Evolutionary conservation across 441 rosid species (phyloP).

Genomic region (Manihot esculenta): DNA sequence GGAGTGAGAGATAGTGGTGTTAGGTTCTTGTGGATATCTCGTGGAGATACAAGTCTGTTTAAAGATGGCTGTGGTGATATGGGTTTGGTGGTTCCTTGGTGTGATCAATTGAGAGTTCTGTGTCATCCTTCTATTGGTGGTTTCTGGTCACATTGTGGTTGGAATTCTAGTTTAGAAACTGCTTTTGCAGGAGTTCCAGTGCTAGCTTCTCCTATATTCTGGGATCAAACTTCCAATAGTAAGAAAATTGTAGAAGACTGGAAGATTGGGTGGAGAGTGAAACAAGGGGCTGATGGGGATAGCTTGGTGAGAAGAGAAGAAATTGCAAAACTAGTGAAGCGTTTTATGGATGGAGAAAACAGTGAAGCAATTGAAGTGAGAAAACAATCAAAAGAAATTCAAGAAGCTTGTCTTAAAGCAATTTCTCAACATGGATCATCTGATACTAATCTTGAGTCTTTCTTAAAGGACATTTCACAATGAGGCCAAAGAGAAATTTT

Average conservation of each 20-base stretch:
- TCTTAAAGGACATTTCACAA: conserved; percentile 21
- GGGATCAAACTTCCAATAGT: conserved; percentile 40
- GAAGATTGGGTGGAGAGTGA: conserved; percentile 46
- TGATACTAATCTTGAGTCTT: conserved; percentile 19
- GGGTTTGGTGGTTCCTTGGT: conserved; percentile 54
- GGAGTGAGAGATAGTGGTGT: conserved; percentile 39
- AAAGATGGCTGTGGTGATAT: conserved; percentile 12
- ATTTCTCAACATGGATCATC: conserved; percentile 31
- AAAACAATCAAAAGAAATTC: conserved; percentile 22
- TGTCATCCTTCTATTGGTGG: conserved; percentile 49
- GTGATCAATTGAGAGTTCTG: conserved; percentile 52
- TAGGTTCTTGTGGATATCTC: conserved; percentile 39
- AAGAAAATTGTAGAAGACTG: conserved; percentile 51
- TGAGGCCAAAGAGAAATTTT: background rate
- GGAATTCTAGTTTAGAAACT: conserved; percentile 54
- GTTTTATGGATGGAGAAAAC: conserved; percentile 38
- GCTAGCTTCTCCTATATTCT: conserved; percentile 36
- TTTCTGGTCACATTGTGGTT: conserved; percentile 64
- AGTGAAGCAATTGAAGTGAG: conserved; percentile 33
- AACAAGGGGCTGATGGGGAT: background rate
- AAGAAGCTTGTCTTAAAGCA: conserved; percentile 21
- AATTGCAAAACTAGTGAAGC: conserved; percentile 15
- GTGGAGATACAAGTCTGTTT: conserved; percentile 15
- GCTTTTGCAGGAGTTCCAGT: conserved; percentile 46
- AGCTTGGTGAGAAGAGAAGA: conserved; percentile 22